Evolutionary conservation across 139 green algal species (phyloP).

Genomic region (Chlorella vulgaris): DNA sequence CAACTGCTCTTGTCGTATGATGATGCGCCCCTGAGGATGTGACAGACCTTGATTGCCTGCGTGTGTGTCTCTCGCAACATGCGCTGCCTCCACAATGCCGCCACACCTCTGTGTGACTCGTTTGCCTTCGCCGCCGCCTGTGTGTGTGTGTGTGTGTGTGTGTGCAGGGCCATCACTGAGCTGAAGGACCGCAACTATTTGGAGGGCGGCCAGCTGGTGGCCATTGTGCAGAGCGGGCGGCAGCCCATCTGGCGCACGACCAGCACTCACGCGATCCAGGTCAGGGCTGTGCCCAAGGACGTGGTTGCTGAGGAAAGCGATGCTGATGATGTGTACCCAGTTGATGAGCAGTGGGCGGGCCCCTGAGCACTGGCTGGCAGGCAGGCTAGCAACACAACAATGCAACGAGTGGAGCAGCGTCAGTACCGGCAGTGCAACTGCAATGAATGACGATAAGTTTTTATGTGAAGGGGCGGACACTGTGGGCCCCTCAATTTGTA

Average conservation of each 20-base stretch:
- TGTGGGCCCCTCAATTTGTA: background rate
- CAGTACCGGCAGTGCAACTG: no score
- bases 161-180: constrained; percentile 60
- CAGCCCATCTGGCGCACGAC: constrained; percentile 81
- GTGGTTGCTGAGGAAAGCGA: background rate
- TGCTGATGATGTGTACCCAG: background rate
- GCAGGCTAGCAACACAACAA: background rate
- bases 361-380: background rate
- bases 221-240: constrained; percentile 81
- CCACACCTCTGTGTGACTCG: no score
- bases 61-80: no score
- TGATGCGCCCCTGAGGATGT: no score
- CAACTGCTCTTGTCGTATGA: no score
- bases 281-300: constrained; percentile 14
- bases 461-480: background rate
- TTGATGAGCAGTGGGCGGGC: background rate
- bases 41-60: no score
- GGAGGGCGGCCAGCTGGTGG: constrained; percentile 67
- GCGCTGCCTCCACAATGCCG: no score
- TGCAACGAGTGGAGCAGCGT: background rate
- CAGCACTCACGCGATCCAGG: constrained; percentile 82
- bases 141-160: no score
- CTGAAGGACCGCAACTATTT: constrained; percentile 70
- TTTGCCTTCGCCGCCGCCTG: no score
- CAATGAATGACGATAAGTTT: background rate